A percentile compares a stretch with the other conserved stretches of the same genome.
Evolutionary conservation across 2,329 filamentous ascomycete species (phyloP).

Genomic region (Cladorrhinum sp.): DNA sequence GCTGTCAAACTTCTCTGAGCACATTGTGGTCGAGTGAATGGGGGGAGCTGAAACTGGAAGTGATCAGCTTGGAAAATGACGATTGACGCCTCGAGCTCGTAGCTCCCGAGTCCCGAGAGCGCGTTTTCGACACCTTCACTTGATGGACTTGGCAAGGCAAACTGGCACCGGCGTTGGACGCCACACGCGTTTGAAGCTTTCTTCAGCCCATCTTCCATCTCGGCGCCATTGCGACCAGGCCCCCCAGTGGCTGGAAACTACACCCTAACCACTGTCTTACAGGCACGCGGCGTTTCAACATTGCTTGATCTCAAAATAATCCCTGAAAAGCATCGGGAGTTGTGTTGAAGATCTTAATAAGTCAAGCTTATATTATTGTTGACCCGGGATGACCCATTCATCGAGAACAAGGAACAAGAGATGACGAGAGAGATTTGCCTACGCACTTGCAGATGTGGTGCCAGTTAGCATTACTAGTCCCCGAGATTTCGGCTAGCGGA

Average conservation of each 20-base stretch:
- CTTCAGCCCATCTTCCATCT: not conserved
- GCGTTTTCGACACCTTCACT: not conserved
- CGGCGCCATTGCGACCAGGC: not conserved
- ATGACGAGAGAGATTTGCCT: not conserved
- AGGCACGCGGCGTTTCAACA: not conserved
- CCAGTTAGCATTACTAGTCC: not conserved
- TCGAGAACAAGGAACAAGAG: not conserved
- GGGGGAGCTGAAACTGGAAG: not conserved
- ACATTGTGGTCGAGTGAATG: not conserved
- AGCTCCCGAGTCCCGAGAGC: not conserved
- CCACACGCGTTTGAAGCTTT: conserved; percentile 5
- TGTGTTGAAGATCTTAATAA: conserved; percentile 10
- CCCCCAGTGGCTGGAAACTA: not conserved
- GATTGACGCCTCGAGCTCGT: not conserved
- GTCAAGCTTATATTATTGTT: not conserved
- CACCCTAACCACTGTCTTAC: not conserved
- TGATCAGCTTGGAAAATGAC: not conserved
- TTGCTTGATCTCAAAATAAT: not conserved
- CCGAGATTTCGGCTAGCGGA: conserved; percentile 3
- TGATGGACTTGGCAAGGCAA: not conserved
- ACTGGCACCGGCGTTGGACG: not conserved
- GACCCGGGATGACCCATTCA: not conserved
- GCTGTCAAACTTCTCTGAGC: not conserved
- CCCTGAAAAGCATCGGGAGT: conserved; percentile 5
- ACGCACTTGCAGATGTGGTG: not conserved